Conservation (phyloP, 208 protist genomes). For the Phytomonas sp. region DNA sequence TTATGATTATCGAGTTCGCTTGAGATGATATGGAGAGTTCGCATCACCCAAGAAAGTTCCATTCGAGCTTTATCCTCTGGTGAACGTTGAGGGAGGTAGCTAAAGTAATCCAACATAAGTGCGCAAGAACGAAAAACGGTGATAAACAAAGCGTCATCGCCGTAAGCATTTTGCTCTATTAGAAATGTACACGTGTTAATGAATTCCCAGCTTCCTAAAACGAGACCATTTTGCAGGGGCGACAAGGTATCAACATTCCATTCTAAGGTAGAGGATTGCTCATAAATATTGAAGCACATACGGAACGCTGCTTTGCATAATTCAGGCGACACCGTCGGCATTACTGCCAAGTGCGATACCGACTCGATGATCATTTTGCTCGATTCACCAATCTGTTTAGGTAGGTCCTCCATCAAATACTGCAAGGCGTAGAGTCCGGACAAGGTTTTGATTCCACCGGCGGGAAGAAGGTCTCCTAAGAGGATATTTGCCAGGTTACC, state of each 20-base stretch:
- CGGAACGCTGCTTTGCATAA: constrained; percentile 74
- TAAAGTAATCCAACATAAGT: constrained; percentile 81
- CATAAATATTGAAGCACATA: constrained; percentile 83
- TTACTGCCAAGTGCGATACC: constrained; percentile 40
- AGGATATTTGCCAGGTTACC: constrained; percentile 59
- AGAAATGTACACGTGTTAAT: constrained; percentile 55
- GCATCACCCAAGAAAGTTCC: constrained; percentile 36
- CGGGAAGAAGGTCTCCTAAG: constrained; percentile 54
- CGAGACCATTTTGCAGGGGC: constrained; percentile 63
- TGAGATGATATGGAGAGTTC: constrained; percentile 38
- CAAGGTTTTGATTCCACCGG: constrained; percentile 51
- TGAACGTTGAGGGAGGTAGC: constrained; percentile 45
- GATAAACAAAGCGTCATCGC: constrained; percentile 46
- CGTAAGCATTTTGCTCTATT: constrained; percentile 36
- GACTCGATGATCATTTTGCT: constrained; percentile 62
- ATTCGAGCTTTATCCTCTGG: constrained; percentile 27
- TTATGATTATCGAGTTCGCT: constrained; percentile 19
- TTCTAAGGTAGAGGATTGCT: constrained; percentile 70
- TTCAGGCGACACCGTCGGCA: constrained; percentile 17
- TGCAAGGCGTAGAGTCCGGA: constrained; percentile 75
- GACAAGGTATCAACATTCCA: constrained; percentile 78
- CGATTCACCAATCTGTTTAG: constrained; percentile 55
- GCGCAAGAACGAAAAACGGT: constrained; percentile 57
- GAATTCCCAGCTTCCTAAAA: constrained; percentile 48
- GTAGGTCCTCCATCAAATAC: constrained; percentile 85